Percentiles rank a stretch among this genome's conserved stretches.
These are phyloP conservation scores for Cercospora berteroae DNA, from an alignment of 2,329 filamentous ascomycete species.

Conservation along the genomic window DNA sequence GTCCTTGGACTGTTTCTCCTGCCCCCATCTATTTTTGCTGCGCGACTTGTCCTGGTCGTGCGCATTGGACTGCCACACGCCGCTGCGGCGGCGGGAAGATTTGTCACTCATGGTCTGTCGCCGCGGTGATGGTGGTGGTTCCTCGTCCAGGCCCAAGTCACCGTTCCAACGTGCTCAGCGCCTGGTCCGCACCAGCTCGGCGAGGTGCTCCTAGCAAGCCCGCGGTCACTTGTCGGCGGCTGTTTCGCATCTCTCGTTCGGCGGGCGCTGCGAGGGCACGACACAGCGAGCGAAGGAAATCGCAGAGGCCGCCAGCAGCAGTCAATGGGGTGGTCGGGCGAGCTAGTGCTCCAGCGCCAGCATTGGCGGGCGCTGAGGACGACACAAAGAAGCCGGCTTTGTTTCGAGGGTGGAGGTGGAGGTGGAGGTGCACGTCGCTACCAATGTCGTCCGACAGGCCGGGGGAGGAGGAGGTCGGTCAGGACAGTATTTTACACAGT, in stretches of 20 bases:
- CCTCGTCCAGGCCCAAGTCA: not conserved
- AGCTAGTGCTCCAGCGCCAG: not conserved
- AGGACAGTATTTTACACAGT: not conserved
- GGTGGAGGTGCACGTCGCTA: not conserved
- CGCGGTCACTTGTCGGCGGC: not conserved
- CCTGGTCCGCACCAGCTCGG: not conserved
- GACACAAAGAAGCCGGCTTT: not conserved
- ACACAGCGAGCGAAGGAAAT: not conserved
- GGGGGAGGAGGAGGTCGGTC: not conserved
- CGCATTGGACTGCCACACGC: slow-evolving; percentile 24
- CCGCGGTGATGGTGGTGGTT: not conserved
- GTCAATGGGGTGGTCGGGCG: not conserved
- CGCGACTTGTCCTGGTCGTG: slow-evolving; percentile 10
- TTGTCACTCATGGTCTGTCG: slow-evolving; percentile 19
- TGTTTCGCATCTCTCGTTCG: not conserved
- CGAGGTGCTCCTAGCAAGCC: not conserved
- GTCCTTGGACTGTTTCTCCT: slow-evolving; percentile 30
- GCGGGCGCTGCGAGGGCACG: not conserved
- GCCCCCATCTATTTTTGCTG: slow-evolving; percentile 21
- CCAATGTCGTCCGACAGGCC: not conserved
- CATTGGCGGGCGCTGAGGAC: not conserved
- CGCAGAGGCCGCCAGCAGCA: not conserved
- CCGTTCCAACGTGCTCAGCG: not conserved
- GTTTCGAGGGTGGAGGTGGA: not conserved
- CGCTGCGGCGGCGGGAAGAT: slow-evolving; percentile 24